These are phyloP conservation scores for Umbelopsis vinacea DNA, from an alignment of 192 early-diverging fungal species.

Conservation along the genomic window DNA sequence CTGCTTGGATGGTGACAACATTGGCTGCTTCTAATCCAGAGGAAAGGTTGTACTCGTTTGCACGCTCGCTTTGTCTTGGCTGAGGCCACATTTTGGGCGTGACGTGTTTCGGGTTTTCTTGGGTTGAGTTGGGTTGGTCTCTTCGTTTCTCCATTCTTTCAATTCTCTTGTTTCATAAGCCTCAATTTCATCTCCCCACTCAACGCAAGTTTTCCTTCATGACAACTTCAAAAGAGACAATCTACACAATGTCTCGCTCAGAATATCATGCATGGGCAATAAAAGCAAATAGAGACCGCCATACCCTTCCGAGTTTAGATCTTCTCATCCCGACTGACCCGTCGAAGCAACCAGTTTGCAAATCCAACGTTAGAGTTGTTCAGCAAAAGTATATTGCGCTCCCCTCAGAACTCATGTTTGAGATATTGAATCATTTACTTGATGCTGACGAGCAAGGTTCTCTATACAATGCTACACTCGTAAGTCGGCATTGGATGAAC, in stretches of 20 bases:
- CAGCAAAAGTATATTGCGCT: constrained; percentile 22
- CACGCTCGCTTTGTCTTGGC: background rate
- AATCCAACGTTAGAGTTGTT: background rate
- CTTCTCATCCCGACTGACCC: background rate
- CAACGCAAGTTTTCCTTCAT: background rate
- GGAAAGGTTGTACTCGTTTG: no score
- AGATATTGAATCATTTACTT: constrained; percentile 44
- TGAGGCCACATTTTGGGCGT: background rate
- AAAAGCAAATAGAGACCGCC: constrained; percentile 7
- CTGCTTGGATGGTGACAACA: constrained; percentile 32
- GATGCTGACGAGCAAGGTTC: constrained; percentile 26
- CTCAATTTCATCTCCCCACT: background rate
- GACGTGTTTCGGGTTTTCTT: constrained; percentile 10
- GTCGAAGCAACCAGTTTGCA: background rate
- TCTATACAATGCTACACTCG: constrained; percentile 39
- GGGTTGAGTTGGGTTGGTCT: background rate
- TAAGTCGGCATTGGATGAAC: constrained; percentile 47
- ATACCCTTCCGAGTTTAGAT: background rate
- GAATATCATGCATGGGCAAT: constrained; percentile 20
- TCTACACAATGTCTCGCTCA: constrained; percentile 23
- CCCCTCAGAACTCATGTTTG: constrained; percentile 49
- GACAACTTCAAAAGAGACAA: constrained; percentile 8
- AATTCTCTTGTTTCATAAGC: background rate
- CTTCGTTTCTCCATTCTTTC: background rate
- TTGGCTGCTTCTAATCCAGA: background rate